phyloP scores from a whole-genome alignment of 257 asterid genomes.

The Solanum phureja region DNA sequence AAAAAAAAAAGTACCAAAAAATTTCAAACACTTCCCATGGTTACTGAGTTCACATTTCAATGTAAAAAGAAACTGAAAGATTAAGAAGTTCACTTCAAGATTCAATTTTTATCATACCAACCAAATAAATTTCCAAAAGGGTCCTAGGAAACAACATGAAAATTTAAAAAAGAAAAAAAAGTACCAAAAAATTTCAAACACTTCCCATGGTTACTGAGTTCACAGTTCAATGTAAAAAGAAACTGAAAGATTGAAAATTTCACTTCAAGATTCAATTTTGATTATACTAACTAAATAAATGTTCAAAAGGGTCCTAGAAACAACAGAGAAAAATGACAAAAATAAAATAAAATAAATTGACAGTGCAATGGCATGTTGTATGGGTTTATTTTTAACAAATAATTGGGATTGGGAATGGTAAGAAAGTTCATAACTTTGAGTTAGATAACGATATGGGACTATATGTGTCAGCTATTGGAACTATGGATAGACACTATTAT shows the following conservation, averaged over 20 bases:
- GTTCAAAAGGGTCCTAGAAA: slow-evolving; percentile 6
- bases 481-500: neutral
- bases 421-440: neutral
- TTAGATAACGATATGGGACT: neutral
- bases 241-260: neutral
- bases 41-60: neutral
- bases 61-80: neutral
- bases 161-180: too few species aligned
- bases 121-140: slow-evolving; percentile 1
- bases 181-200: neutral
- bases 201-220: neutral
- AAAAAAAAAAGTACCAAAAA: neutral
- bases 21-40: neutral
- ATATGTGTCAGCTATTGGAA: neutral
- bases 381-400: neutral
- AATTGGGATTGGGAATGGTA: neutral
- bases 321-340: neutral
- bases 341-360: neutral
- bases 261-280: slow-evolving; percentile 3
- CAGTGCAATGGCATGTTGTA: neutral
- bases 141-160: neutral
- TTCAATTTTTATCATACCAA: neutral
- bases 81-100: neutral
- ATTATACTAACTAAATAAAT: neutral
- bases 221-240: neutral